Evolutionary conservation across 2,329 filamentous ascomycete species (phyloP).

Genomic region (Fusarium papillatum): DNA sequence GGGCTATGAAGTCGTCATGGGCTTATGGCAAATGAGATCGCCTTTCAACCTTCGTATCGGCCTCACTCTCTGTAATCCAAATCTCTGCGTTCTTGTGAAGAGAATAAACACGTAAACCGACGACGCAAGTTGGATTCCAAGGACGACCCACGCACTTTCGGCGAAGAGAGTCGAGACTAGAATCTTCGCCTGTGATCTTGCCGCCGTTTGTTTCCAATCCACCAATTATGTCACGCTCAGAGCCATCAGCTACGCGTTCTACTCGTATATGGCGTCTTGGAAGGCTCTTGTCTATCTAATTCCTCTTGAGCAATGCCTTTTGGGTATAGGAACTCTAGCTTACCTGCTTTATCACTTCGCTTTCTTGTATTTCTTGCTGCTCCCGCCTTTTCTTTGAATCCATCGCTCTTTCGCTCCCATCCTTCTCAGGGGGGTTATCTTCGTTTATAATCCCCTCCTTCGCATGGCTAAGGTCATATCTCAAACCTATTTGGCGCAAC

Average conservation of each 20-base stretch:
- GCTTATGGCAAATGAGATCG: not conserved
- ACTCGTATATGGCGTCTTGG: not conserved
- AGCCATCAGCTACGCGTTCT: not conserved
- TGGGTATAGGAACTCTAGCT: not conserved
- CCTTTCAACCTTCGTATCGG: not conserved
- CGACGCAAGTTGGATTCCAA: not conserved
- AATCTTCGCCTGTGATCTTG: not conserved
- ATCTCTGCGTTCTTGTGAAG: not conserved
- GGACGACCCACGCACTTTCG: not conserved
- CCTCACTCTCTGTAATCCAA: not conserved
- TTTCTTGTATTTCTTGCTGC: not conserved
- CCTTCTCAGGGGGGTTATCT: not conserved
- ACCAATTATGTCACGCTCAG: not conserved
- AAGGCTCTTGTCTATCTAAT: not conserved
- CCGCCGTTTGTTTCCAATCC: not conserved
- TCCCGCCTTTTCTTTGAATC: not conserved
- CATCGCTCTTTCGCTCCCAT: not conserved
- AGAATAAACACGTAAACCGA: not conserved
- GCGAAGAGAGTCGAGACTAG: not conserved
- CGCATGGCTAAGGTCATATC: slow-evolving; percentile 72
- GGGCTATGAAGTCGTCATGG: not conserved
- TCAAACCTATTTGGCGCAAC: slow-evolving; percentile 69
- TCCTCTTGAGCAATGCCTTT: not conserved
- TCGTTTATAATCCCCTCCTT: slow-evolving; percentile 64
- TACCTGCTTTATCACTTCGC: not conserved